Evolutionary conservation across 345 rosid species (phyloP), one percentile per base, ranked within the genome.

Genomic region (Tarenaya hassleriana): DNA sequence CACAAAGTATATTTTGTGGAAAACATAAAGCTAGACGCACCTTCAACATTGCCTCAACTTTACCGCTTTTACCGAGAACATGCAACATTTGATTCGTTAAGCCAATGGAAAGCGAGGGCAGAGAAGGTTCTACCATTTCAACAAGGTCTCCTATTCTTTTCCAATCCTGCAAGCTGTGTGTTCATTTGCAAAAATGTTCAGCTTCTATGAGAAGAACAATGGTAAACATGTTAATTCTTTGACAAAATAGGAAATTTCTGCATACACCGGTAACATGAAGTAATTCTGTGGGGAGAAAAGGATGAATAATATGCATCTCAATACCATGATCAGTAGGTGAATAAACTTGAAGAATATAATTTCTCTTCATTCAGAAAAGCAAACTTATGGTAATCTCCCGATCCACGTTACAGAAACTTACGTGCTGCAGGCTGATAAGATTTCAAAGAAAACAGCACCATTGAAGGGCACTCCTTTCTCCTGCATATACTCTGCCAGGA

Each of bases 91-190:
- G 96, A 70, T 84, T 87, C 40, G 72, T 58, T 60, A 87, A 66
- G 33, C 96, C 96, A 18, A 77, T 57, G 35, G 96, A 87, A 55
- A 72, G 56, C 2, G 48, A 61, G 17, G 81, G 69, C 10, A 80
- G 65, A 18, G 79, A 82, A 11, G 95, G 77, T 60, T 84, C 98
- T 79, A 91, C 75, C 73, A 82, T 56, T 53, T 78, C 69, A 48
- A 75, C 64, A 62, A 87, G 66, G 47, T 72, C 71, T 40, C 42
- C 33, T n/a, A 75, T 69, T 54, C 70, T 63, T 69, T 61, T 82
- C 98, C 95, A 91, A 60, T 91, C 94, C 49, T 78, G 74, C 58
- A 87, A 77, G 60, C 95, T 91, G 50, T 64, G 66, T n/a, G n/a
- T n/a, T n/a, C n/a, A n/a, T n/a, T n/a, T n/a, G n/a, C n/a, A n/a